Percentiles rank a stretch among this genome's conserved stretches.
phyloP scores from a whole-genome alignment of 768 basidiomycete species.

The Guyanaporus albipodus region DNA sequence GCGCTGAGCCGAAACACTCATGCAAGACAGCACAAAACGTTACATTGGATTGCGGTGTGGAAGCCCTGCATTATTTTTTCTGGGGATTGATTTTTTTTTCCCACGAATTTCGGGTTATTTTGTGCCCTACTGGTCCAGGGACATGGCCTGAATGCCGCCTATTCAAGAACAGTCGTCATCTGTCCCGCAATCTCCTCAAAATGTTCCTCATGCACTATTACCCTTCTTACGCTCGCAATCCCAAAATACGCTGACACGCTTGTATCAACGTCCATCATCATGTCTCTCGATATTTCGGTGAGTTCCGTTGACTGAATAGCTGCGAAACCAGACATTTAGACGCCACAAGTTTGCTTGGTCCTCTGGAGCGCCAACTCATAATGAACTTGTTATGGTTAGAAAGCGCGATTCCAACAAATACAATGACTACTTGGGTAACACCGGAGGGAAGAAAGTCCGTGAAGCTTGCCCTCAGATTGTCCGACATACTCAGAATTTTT shows the following conservation, averaged over 20 bases:
- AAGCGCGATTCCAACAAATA: conserved; percentile 57
- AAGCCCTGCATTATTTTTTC: no score
- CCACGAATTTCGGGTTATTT: no score
- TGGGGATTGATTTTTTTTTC: no score
- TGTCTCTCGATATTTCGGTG: conserved; percentile 89
- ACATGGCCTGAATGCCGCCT: conserved; percentile 20
- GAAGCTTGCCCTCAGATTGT: background rate
- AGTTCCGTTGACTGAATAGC: conserved; percentile 12
- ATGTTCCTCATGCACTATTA: conserved; percentile 59
- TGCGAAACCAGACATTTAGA: conserved; percentile 3
- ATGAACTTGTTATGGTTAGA: conserved; percentile 92
- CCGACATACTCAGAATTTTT: conserved; percentile 2
- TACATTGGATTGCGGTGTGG: no score
- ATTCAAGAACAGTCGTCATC: conserved; percentile 18
- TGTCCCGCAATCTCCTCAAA: conserved; percentile 12
- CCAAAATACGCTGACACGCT: conserved; percentile 67
- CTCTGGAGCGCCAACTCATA: conserved; percentile 78
- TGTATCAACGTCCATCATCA: conserved; percentile 84
- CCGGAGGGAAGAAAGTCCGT: conserved; percentile 68
- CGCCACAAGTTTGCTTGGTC: conserved; percentile 58
- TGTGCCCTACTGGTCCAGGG: no score
- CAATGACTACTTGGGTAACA: conserved; percentile 74
- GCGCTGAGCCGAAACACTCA: no score
- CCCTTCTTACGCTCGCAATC: conserved; percentile 81
- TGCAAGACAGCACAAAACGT: no score